Base-by-base conservation (phyloP, 805 yeast species). In the Clavispora carvajalis region DNA sequence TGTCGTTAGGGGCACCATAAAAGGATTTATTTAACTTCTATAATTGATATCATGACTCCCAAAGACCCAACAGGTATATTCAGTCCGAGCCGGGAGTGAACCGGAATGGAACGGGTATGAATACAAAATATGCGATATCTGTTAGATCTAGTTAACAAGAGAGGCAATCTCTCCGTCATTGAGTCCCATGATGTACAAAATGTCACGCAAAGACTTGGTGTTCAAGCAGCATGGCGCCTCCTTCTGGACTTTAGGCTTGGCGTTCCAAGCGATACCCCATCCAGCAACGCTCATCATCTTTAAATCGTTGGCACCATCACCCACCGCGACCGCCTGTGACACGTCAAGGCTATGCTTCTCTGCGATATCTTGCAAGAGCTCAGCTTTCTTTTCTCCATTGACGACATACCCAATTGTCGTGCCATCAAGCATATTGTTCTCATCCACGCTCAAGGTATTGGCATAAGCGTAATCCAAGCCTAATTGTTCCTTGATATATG, bases 231-330 rank as follows among this genome's bases (percentile, higher is more conserved):
- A 73, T 15, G 96, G 96, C 0, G 99, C 98, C 49, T 70, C 67
- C 43, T 64, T 59, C 60, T 89, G 97, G 2, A 93, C 99, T 48
- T 74, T 80, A 17, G 98, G 97, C 60, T 93, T 93, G 16, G 98
- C 99, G 59, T 88, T 85, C 95, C 96, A 93, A 0, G 99, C 99
- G 39, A 93, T 72, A 16, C 99, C 99, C 58, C 79, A 85, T 0
- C 98, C 98, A 2, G 96, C 96, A 11, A 65, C 77, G 2, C 69
- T 75, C 98, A 93, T 93, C 89, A 95, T 95, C 34, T 77, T 76
- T 56, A 93, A 68, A 64, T 93, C 99, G 55, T 93, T 93, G 18
- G 98, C 96, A 28, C 99, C 99, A 59, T 93, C 98, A 26, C 98
- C 98, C 28, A 91, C 85, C 36, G 96, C 96, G 34, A 85, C 82